Evolutionary conservation across 345 rosid species (phyloP).

Genomic region (Leavenworthia alabamica): DNA sequence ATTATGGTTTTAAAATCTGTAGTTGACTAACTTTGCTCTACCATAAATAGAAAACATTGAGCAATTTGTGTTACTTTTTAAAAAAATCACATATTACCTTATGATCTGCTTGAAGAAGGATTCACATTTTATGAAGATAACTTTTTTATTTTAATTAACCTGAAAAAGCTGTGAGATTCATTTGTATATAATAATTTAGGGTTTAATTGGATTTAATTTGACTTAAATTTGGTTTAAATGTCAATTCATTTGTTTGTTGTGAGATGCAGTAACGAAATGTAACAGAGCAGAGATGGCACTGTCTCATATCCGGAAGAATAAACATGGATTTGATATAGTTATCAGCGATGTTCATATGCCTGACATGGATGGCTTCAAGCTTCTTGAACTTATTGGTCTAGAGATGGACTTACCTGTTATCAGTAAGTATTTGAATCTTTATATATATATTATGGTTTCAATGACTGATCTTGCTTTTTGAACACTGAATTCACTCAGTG

Average conservation of each 20-base stretch:
- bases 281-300: slow-evolving; percentile 78
- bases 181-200: not conserved
- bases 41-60: slow-evolving; percentile 12
- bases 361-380: slow-evolving; percentile 84
- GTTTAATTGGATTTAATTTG: no score
- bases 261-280: slow-evolving; percentile 72
- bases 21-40: slow-evolving; percentile 35
- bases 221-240: slow-evolving; percentile 14
- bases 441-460: not conserved
- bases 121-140: not conserved
- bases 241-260: not conserved
- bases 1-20: slow-evolving; percentile 30
- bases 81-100: slow-evolving; percentile 9
- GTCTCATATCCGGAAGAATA: slow-evolving; percentile 42
- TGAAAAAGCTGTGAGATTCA: not conserved
- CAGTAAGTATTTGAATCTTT: slow-evolving; percentile 39
- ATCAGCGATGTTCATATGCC: slow-evolving; percentile 93
- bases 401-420: slow-evolving; percentile 92
- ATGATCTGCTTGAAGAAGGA: not conserved
- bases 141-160: not conserved
- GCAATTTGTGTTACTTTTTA: slow-evolving; percentile 14
- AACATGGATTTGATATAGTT: slow-evolving; percentile 60
- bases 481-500: slow-evolving; percentile 51
- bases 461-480: not conserved
- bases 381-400: slow-evolving; percentile 59